Evolutionary conservation across 169 alveolate genomes (phyloP).

Genomic region (Plasmodium falciparum): DNA sequence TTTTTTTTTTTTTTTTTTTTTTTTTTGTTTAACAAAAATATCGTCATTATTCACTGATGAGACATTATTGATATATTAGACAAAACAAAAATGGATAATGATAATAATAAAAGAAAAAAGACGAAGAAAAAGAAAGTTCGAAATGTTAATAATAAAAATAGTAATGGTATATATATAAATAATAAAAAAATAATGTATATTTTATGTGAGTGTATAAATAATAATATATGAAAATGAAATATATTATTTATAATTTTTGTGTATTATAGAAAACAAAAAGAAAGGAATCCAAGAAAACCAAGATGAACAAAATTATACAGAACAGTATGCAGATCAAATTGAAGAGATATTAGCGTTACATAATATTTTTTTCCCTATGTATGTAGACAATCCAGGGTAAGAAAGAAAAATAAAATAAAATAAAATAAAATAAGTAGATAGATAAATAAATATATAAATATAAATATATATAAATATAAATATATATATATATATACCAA

Average conservation of each 20-base stretch:
- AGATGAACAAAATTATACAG: constrained; percentile 24
- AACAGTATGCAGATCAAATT: constrained; percentile 39
- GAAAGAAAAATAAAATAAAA: neutral
- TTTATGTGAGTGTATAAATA: neutral
- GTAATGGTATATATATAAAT: neutral
- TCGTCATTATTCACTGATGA: too few species aligned
- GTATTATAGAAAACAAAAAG: constrained; percentile 28
- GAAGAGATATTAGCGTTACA: constrained; percentile 59
- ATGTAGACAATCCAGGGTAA: constrained; percentile 60
- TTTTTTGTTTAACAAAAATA: too few species aligned
- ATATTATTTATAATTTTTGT: neutral
- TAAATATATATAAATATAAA: too few species aligned
- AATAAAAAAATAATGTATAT: constrained; percentile 6
- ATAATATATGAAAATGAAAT: neutral
- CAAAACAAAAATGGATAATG: constrained; percentile 19
- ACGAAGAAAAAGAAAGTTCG: constrained; percentile 28
- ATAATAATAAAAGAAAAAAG: constrained; percentile 27
- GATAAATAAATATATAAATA: too few species aligned
- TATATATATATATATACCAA: too few species aligned
- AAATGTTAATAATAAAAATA: constrained; percentile 9
- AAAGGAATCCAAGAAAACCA: constrained; percentile 3
- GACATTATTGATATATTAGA: neutral
- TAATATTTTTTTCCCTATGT: constrained; percentile 64
- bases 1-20: neutral
- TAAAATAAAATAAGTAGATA: neutral